Conservation (phyloP, 768 basidiomycete species). For the Kwoniella mangroviensis region DNA sequence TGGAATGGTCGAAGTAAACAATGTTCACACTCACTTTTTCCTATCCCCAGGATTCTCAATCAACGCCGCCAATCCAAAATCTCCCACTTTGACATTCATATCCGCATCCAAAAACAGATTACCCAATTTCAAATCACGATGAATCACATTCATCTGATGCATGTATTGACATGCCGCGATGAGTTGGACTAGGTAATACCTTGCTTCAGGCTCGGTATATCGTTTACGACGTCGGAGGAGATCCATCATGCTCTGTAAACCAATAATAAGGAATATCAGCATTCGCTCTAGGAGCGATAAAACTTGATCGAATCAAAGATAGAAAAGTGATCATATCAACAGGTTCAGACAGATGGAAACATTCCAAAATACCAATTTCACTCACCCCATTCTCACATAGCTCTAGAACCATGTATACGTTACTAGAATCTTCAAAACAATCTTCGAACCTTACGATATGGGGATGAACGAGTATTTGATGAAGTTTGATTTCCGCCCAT, state of each 20-base stretch:
- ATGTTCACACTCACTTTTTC: constrained; percentile 70
- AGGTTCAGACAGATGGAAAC: background rate
- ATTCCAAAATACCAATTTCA: constrained; percentile 2
- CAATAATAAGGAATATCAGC: constrained; percentile 12
- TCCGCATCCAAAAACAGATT: constrained; percentile 87
- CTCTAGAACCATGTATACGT: constrained; percentile 97
- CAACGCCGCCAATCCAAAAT: constrained; percentile 94
- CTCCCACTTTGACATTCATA: constrained; percentile 96
- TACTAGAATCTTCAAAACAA: constrained; percentile 92
- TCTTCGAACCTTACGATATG: constrained; percentile 91
- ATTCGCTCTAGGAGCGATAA: background rate
- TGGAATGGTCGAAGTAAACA: background rate
- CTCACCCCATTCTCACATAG: constrained; percentile 79
- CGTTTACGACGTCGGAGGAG: constrained; percentile 83
- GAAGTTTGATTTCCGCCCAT: constrained; percentile 98
- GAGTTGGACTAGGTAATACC: constrained; percentile 91
- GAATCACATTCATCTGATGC: constrained; percentile 95
- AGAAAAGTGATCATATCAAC: constrained; percentile 61
- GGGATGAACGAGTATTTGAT: constrained; percentile 84
- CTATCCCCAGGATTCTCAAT: constrained; percentile 95
- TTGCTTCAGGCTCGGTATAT: constrained; percentile 88
- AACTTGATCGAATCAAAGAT: background rate
- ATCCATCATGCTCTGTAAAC: constrained; percentile 60
- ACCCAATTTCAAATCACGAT: constrained; percentile 94
- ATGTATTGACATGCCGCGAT: constrained; percentile 97